Conservation (phyloP, 345 rosid species). For the Eucalyptus sp. region DNA sequence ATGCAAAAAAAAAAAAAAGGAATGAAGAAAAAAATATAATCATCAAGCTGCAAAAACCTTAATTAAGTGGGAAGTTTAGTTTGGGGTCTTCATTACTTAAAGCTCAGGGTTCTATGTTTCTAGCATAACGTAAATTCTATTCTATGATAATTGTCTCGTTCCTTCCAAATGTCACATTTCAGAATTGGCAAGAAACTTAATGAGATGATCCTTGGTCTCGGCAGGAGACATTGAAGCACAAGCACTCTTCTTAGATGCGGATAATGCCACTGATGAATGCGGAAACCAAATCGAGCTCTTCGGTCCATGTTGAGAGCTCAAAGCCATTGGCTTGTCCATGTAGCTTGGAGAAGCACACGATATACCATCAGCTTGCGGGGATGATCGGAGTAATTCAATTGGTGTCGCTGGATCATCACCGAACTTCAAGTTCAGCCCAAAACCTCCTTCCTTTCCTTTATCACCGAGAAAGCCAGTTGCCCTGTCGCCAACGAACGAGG, state of each 20-base stretch:
- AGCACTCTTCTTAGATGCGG: background rate
- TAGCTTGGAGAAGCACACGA: constrained; percentile 2
- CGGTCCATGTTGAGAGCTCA: background rate
- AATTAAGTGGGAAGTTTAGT: background rate
- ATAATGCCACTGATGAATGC: background rate
- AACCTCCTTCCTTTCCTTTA: background rate
- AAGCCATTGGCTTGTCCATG: background rate
- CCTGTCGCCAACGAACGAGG: constrained; percentile 5
- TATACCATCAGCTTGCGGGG: background rate
- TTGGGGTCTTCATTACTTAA: background rate
- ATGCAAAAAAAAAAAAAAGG: background rate
- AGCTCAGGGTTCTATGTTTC: background rate
- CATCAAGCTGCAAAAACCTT: background rate
- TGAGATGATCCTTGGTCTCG: background rate
- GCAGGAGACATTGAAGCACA: constrained; percentile 6
- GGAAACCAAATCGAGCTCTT: background rate
- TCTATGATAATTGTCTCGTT: background rate
- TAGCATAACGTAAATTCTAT: background rate
- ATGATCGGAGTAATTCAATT: background rate
- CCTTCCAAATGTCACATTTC: background rate
- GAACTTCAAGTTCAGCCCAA: background rate
- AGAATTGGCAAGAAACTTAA: background rate
- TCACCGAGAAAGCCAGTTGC: background rate
- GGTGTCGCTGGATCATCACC: background rate
- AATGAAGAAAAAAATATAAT: background rate